phyloP scores from a whole-genome alignment of 2,329 filamentous ascomycete species.

The Aureobasidium sp. region DNA sequence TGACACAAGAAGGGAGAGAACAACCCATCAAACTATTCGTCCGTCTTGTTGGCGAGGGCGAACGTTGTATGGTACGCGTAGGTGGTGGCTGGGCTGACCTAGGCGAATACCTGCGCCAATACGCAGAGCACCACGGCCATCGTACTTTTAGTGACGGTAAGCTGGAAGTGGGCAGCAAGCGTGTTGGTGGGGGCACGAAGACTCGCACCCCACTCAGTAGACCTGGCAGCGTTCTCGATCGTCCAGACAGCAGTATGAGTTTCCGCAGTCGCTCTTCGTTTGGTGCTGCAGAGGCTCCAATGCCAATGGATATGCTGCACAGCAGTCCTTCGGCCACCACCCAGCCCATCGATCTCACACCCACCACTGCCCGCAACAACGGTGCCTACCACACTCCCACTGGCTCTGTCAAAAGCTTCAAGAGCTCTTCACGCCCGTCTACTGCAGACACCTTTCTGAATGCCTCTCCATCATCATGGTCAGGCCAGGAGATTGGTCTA shows the following conservation, averaged over 20 bases:
- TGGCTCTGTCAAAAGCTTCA: not conserved
- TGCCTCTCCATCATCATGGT: conserved; percentile 25
- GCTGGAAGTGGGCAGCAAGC: conserved; percentile 35
- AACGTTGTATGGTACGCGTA: conserved; percentile 95
- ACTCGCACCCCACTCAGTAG: conserved; percentile 8
- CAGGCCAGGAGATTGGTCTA: conserved; percentile 49
- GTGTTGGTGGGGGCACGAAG: not conserved
- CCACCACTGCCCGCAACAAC: not conserved
- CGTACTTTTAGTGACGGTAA: conserved; percentile 49
- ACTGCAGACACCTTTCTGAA: conserved; percentile 19
- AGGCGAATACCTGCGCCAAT: conserved; percentile 88
- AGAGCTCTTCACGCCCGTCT: conserved; percentile 14
- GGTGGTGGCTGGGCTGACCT: conserved; percentile 98
- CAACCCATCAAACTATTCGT: conserved; percentile 93
- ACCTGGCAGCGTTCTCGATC: conserved; percentile 11
- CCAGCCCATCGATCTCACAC: not conserved
- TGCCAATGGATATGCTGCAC: not conserved
- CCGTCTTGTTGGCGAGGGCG: conserved; percentile 82
- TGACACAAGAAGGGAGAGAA: conserved; percentile 74
- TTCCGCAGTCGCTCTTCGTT: conserved; percentile 6
- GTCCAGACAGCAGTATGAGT: conserved; percentile 15
- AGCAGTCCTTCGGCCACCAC: not conserved
- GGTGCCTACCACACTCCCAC: not conserved
- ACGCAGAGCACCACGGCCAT: conserved; percentile 84
- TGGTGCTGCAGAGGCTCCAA: not conserved